Base-by-base conservation (phyloP, 495 filamentous ascomycete genomes). In the Mycothermus thermophilus region DNA sequence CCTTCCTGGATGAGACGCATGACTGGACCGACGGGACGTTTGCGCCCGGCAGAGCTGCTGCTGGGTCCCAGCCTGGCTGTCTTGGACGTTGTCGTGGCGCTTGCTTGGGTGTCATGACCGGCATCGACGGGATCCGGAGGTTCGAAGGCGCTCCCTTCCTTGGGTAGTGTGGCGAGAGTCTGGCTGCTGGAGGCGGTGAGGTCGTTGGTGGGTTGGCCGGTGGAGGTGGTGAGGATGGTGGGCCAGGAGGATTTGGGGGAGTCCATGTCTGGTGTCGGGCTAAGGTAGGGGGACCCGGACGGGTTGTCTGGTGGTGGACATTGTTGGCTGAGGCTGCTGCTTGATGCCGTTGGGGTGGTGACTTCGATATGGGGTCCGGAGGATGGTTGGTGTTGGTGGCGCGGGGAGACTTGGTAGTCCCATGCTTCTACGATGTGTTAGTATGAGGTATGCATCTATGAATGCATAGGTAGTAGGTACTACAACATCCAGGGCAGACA, bases 171-270 rank as follows among this genome's bases (percentile, higher is more conserved):
- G 6, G 31, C 17, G 6, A 32, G 27, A 1, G 41, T 33, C 26
- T 21, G 20, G 26, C 11, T 23, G 30, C 32, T 33, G 11, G 33
- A 40, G 18, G 37, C 20, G n/a, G 37, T 29, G 18, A 34, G 18
- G 8, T 13, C 26, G 6, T 34, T 30, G 20, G 43, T 41, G 8
- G 34, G 43, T 0, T 25, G 5, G 30, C 43, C 38, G 15, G 43
- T 46, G 9, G 43, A 46, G 11, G 43, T 38, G 11, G 43, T 46
- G 4, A 37, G 13, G 15, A 46, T 41, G 5, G 38, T 46, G 10
- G 34, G 38, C 37, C 34, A 46, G 5, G 42, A 44, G 30, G 17
- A 35, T 19, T 40, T 40, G 10, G 42, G 42, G 0, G 43, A 46
- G 13, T 29, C 25, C 8, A 30, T 24, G 31, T 20, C 13, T 11